These are phyloP conservation scores for Eryngium alpinum DNA, from an alignment of 140 eudicot species.

Conservation along the genomic window DNA sequence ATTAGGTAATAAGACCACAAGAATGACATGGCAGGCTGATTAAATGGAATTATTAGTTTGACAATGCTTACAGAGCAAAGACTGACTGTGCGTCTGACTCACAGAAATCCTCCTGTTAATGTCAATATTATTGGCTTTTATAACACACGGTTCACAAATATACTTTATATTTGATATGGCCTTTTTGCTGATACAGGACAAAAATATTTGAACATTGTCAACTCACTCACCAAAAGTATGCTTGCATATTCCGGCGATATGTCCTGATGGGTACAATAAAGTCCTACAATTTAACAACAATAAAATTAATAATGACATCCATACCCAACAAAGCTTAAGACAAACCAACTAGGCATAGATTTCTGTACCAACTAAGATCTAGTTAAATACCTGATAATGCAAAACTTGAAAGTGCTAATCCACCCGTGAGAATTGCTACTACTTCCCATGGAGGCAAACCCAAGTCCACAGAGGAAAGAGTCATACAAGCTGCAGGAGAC, in stretches of 20 bases:
- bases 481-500: constrained; percentile 96
- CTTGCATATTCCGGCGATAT: constrained; percentile 96
- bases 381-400: constrained; percentile 70
- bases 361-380: neutral
- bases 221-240: constrained; percentile 72
- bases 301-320: neutral
- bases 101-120: neutral
- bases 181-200: neutral
- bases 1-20: no score
- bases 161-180: neutral
- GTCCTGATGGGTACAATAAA: constrained; percentile 96
- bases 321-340: constrained; percentile 9
- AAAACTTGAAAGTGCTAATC: constrained; percentile 89
- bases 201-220: neutral
- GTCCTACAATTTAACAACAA: constrained; percentile 48
- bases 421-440: constrained; percentile 70
- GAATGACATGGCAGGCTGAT: no score
- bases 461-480: constrained; percentile 67
- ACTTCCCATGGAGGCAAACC: constrained; percentile 94
- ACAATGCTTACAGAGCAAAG: neutral
- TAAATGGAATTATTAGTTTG: neutral
- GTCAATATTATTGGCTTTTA: neutral
- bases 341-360: neutral
- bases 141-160: neutral
- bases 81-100: neutral